Evolutionary conservation across 139 green algal genomes (phyloP), one percentile per base, ranked within the genome.

Genomic region (Picochlorum sp.): DNA sequence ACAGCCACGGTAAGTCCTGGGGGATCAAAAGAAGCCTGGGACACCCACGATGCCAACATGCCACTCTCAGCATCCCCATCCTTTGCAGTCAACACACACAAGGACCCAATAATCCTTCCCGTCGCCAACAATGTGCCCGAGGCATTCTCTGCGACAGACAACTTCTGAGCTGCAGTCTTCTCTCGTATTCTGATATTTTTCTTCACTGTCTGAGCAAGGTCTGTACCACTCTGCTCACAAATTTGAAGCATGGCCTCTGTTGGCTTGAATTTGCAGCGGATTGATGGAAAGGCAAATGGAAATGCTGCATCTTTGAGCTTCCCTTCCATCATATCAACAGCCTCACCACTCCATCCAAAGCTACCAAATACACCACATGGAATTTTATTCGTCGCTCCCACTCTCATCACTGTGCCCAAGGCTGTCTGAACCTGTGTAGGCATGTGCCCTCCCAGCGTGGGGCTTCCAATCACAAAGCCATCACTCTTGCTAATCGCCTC

Each of bases 331-430:
- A 89, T 81, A 60, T 92, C 86, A 56, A 93, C 84, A 54, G 91
- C 91, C 76, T 97, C 92, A 3, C 91, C 91, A 54, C 72, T 88
- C 91, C 92, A 97, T 2, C 92, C 92, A 77, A 97, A 98, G 71
- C 78, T 91, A 51, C 92, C 92, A 83, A 98, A 98, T 63, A 96
- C 91, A 41, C 91, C 91, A 60, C 81, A 92, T 15, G 91, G 91
- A 60, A 94, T 70, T 44, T 65, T 52, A 37, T 78, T 82, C 31
- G 83, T 81, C 9, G 50, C 41, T 20, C 47, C 4, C 9, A 15
- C 30, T 5, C 80, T 66, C 51, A 98, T 72, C 41, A 98, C 86
- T 30, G 79, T 64, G 24, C 92, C 92, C 57, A 97, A 75, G 9
- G 90, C 85, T 21, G 81, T 74, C 61, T 83, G 68, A 65, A 81